Evolutionary conservation across 2,329 filamentous ascomycete genomes (phyloP).

Genomic region (Colletotrichum sp.): DNA sequence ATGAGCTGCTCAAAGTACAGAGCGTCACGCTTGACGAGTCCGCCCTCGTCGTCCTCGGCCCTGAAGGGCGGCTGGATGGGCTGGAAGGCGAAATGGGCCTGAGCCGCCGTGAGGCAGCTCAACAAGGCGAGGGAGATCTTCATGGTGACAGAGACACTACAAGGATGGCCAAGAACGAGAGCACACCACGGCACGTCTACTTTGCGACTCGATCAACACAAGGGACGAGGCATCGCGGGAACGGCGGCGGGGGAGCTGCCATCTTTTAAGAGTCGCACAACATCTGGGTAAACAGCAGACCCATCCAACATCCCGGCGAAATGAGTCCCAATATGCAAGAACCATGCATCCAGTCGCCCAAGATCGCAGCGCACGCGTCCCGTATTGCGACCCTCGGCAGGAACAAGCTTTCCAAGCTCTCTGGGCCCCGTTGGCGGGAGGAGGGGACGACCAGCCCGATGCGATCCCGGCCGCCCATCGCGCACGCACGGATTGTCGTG

Average conservation of each 20-base stretch:
- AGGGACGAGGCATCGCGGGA: not conserved
- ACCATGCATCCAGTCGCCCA: not conserved
- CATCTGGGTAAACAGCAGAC: not conserved
- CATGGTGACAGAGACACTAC: not conserved
- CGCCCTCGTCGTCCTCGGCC: not conserved
- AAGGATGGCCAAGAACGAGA: not conserved
- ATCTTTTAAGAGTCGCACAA: not conserved
- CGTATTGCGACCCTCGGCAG: not conserved
- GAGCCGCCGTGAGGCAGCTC: not conserved
- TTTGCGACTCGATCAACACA: not conserved
- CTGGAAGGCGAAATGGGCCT: not conserved
- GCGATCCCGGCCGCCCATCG: not conserved
- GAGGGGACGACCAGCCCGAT: not conserved
- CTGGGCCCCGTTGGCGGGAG: not conserved
- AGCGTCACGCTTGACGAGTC: constrained; percentile 1
- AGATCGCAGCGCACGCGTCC: not conserved
- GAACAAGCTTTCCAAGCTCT: constrained; percentile 13
- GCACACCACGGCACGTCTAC: not conserved
- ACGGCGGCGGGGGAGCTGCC: not conserved
- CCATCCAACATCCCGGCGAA: not conserved
- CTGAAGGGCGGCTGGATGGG: constrained; percentile 7
- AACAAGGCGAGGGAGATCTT: constrained; percentile 9
- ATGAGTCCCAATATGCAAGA: not conserved
- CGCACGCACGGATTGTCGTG: not conserved
- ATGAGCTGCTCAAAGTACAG: constrained; percentile 57